Base-by-base conservation (phyloP, 1,139 yeast species). In the Kurtzmaniella quercitrusa region DNA sequence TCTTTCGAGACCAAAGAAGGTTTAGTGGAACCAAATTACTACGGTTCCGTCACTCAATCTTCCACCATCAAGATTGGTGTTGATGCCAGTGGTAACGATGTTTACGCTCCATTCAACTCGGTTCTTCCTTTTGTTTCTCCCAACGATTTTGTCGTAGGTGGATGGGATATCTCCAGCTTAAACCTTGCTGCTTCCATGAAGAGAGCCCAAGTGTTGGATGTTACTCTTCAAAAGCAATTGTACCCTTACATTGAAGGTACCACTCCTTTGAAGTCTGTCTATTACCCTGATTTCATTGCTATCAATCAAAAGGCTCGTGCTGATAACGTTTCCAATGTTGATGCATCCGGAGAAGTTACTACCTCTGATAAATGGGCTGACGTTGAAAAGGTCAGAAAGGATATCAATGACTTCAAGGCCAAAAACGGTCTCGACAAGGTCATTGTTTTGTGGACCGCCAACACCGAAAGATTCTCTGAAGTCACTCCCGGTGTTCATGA, bases 231-330 rank as follows among this genome's bases (percentile, higher is more conserved):
- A 73, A 76, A 81, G 53, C 81, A 89, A 68, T 79, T 91, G 57
- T 74, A 75, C 51, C 80, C 85, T 52, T 71, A 81, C 59, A 71
- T 91, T 74, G 72, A 78, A 55, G 67, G 77, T 43, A 73, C 78
- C 54, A 77, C 68, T 43, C 98, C 98, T 42, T 66, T 89, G 70
- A 82, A 88, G 43, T 88, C 96, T 2, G 75, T 91, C 51, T 91
- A 91, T 73, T 91, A 91, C 68, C 97, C 98, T 21, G 97, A 91
- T 65, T 91, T 89, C 68, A 91, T 91, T 68, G 98, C 98, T 47
- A 87, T 93, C 54, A 91, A 91, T 69, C 98, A 91, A 73, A 84
- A 80, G 56, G 93, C 81, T 42, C 84, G 98, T 65, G 98, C 97
- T 41, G 83, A 91, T 69, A 90, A 91, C 62, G 80, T 91, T 51